These are phyloP conservation scores for Schoenoplectus tabernaemontani DNA, from an alignment of 202 grass and related monocot species.

Conservation along the genomic window DNA sequence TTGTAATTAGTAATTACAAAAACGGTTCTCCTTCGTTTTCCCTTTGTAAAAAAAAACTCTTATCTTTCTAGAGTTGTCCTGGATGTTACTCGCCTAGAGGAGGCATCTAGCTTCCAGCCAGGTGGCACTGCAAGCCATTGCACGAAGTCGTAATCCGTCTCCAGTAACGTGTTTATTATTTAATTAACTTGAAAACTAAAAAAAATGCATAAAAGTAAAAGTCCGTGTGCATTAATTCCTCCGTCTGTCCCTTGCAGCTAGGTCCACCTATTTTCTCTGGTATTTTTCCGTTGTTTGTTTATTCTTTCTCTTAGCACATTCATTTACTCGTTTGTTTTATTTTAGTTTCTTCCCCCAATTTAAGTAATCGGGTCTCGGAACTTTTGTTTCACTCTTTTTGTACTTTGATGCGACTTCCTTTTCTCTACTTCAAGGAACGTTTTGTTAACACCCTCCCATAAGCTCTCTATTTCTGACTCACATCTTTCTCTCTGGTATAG, in stretches of 20 bases:
- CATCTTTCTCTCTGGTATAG: neutral
- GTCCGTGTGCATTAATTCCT: neutral
- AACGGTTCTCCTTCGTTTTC: no score
- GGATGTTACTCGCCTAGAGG: neutral
- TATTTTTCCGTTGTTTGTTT: slow-evolving; percentile 8
- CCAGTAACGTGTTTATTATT: neutral
- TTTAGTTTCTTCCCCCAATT: neutral
- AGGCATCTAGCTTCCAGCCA: neutral
- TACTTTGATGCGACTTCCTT: neutral
- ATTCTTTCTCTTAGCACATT: slow-evolving; percentile 10
- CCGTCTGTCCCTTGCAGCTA: neutral
- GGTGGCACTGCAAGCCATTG: slow-evolving; percentile 10
- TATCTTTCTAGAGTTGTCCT: slow-evolving; percentile 2
- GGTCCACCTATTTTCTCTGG: slow-evolving; percentile 7
- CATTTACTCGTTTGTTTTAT: neutral
- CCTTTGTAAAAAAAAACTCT: neutral
- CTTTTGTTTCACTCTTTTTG: neutral
- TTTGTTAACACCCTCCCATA: neutral
- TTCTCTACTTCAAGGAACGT: neutral
- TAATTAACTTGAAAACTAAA: neutral
- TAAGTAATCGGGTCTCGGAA: neutral
- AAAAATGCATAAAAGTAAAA: neutral
- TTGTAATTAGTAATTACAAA: no score
- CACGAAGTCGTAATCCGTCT: slow-evolving; percentile 7
- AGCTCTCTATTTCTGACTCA: neutral